phyloP scores from a whole-genome alignment of 2,329 filamentous ascomycete species.

The Cladosporium sp. region DNA sequence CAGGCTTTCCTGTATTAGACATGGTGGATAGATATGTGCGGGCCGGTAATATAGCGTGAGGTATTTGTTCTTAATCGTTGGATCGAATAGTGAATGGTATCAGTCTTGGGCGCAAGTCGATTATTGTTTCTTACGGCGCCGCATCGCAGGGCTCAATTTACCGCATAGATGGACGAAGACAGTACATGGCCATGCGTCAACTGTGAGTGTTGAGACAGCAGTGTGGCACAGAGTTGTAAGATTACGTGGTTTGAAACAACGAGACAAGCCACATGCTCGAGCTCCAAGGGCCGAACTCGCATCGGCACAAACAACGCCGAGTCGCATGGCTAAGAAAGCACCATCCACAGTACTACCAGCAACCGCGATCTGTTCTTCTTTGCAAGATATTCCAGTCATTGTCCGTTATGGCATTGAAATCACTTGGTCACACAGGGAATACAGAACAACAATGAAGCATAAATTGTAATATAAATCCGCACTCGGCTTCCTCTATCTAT shows the following conservation, averaged over 20 bases:
- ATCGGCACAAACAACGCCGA: constrained; percentile 19
- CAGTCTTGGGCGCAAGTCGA: background rate
- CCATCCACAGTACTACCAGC: too few relatives aligned
- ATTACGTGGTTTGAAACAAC: constrained; percentile 21
- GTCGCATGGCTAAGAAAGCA: background rate
- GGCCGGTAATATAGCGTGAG: background rate
- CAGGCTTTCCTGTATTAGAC: constrained; percentile 10
- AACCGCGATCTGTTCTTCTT: too few relatives aligned
- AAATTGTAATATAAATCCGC: too few relatives aligned
- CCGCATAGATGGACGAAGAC: background rate
- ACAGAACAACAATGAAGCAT: too few relatives aligned
- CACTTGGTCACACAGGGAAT: too few relatives aligned
- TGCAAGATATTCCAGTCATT: too few relatives aligned
- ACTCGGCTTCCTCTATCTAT: too few relatives aligned
- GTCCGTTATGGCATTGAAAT: too few relatives aligned
- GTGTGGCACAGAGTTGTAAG: constrained; percentile 8
- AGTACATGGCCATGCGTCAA: background rate
- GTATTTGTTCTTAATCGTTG: background rate
- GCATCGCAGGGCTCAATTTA: constrained; percentile 28
- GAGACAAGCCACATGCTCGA: constrained; percentile 17
- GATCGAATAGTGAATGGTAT: background rate
- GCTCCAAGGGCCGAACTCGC: constrained; percentile 11
- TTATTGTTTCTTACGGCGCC: constrained; percentile 28
- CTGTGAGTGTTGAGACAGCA: background rate
- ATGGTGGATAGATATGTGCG: constrained; percentile 6